Conservation (phyloP, 371 early-diverging fungal species). For the Mortierella sp. region DNA sequence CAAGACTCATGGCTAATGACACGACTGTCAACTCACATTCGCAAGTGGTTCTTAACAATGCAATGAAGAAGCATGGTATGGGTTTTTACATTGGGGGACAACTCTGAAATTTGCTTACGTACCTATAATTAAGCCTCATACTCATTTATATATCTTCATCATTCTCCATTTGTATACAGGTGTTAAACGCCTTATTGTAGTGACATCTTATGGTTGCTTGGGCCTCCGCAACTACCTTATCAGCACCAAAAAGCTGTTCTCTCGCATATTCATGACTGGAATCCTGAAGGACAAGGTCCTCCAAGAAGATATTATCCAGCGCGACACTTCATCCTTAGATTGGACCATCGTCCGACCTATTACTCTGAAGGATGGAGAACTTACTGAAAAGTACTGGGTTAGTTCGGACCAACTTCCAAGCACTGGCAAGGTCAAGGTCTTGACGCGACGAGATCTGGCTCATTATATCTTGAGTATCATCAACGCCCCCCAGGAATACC, state of each 20-base stretch:
- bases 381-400: slow-evolving; percentile 28
- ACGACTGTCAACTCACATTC: slow-evolving; percentile 42
- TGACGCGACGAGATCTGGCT: slow-evolving; percentile 38
- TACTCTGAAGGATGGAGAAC: slow-evolving; percentile 48
- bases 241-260: slow-evolving; percentile 39
- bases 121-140: slow-evolving; percentile 4
- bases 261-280: slow-evolving; percentile 47
- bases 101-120: slow-evolving; percentile 18
- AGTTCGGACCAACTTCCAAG: slow-evolving; percentile 31
- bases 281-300: slow-evolving; percentile 54
- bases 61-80: slow-evolving; percentile 55
- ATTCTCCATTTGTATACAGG: not conserved
- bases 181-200: slow-evolving; percentile 37
- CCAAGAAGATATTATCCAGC: slow-evolving; percentile 50
- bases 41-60: slow-evolving; percentile 48
- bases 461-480: slow-evolving; percentile 35
- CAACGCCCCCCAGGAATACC: slow-evolving; percentile 16
- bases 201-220: slow-evolving; percentile 47
- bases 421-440: slow-evolving; percentile 25
- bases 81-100: not conserved
- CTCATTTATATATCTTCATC: no score
- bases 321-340: slow-evolving; percentile 29
- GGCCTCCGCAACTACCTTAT: slow-evolving; percentile 54
- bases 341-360: slow-evolving; percentile 56
- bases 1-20: slow-evolving; percentile 45